Evolutionary conservation across 768 basidiomycete genomes (phyloP).

Genomic region (Collybia sp.): DNA sequence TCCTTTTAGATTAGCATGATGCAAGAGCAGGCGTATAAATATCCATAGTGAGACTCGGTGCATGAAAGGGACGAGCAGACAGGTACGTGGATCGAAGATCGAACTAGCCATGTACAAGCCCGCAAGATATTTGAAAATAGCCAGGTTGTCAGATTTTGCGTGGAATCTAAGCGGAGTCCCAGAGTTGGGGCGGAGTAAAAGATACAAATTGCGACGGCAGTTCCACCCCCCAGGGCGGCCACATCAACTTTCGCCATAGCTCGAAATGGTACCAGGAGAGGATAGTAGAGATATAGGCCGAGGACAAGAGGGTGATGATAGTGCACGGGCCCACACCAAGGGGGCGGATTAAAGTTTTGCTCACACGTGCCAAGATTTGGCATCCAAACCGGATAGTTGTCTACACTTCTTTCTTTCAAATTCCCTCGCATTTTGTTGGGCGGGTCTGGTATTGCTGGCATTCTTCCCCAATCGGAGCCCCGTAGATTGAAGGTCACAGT

Average conservation of each 20-base stretch:
- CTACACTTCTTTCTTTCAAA: not conserved
- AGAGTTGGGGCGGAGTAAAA: not conserved
- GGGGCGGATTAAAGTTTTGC: not conserved
- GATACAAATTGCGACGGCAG: not conserved
- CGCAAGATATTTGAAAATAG: no score
- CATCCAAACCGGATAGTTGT: not conserved
- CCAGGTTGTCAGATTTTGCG: no score
- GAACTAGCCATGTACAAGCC: no score
- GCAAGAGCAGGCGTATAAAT: no score
- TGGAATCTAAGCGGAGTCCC: not conserved
- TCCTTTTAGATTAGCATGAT: no score
- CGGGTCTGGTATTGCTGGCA: not conserved
- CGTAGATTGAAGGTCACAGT: not conserved
- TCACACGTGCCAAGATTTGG: not conserved
- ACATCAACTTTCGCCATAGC: not conserved
- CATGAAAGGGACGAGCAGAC: no score
- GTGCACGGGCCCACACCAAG: not conserved
- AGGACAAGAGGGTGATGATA: not conserved
- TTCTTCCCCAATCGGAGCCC: not conserved
- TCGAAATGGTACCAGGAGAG: not conserved
- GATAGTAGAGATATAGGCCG: not conserved
- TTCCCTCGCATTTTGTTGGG: not conserved
- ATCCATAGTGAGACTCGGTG: no score
- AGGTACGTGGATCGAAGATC: no score
- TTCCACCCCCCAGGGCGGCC: not conserved